Conservation (phyloP, 805 yeast species). For the Candida loeiensis region DNA sequence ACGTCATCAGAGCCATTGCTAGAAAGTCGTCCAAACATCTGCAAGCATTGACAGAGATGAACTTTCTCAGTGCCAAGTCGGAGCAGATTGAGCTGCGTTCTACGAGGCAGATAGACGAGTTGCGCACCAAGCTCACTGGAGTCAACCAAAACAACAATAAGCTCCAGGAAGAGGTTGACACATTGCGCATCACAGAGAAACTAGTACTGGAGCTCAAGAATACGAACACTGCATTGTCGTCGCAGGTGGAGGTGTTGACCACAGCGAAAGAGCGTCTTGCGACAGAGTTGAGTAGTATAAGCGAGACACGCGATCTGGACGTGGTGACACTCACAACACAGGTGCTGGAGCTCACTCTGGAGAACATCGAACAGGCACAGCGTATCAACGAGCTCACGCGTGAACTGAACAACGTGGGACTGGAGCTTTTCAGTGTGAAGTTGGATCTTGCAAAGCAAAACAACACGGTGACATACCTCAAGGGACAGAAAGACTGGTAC, state of each 20-base stretch:
- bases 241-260: slow-evolving; percentile 11
- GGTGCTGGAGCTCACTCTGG: slow-evolving; percentile 16
- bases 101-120: not conserved
- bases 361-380: slow-evolving; percentile 36
- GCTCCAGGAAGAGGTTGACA: slow-evolving; percentile 2
- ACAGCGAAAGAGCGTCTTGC: slow-evolving; percentile 10
- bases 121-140: not conserved
- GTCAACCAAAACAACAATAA: not conserved
- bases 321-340: slow-evolving; percentile 1
- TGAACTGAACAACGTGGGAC: slow-evolving; percentile 35
- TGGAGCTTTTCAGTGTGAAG: slow-evolving; percentile 34
- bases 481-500: slow-evolving; percentile 38
- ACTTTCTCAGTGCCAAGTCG: not conserved
- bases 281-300: not conserved
- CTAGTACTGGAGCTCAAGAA: slow-evolving; percentile 5
- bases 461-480: slow-evolving; percentile 33
- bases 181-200: not conserved
- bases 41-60: slow-evolving; percentile 1
- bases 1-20: not conserved
- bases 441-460: slow-evolving; percentile 31
- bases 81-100: slow-evolving; percentile 3
- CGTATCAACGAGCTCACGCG: slow-evolving; percentile 32
- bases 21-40: not conserved
- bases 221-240: slow-evolving; percentile 5
- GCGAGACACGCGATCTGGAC: slow-evolving; percentile 1